These are phyloP conservation scores for Pyrus hybrid DNA, from an alignment of 331 rosid genomes.

Conservation along the genomic window DNA sequence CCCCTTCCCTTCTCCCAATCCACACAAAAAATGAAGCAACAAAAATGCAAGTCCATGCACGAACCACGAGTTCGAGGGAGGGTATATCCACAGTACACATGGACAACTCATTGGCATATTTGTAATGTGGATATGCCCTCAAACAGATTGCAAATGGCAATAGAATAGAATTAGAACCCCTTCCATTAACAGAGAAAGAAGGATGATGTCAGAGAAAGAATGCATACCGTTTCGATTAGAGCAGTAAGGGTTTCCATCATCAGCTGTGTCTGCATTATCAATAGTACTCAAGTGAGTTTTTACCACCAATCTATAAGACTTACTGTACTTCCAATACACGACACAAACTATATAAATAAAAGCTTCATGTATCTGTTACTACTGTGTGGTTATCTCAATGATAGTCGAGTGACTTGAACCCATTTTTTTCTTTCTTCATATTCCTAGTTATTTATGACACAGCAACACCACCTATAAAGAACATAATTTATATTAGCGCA, in stretches of 20 bases:
- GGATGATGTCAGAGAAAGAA: too few relatives aligned
- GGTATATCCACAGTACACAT: neutral
- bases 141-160: neutral
- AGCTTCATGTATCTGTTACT: neutral
- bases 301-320: neutral
- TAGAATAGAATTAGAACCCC: neutral
- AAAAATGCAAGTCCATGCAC: neutral
- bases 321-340: neutral
- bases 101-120: neutral
- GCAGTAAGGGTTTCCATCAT: neutral
- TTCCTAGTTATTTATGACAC: neutral
- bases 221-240: neutral
- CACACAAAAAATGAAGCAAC: neutral
- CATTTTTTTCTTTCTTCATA: neutral
- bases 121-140: neutral
- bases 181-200: neutral
- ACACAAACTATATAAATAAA: neutral
- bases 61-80: neutral
- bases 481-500: too few relatives aligned
- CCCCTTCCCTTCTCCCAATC: neutral
- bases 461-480: neutral
- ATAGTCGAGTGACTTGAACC: too few relatives aligned
- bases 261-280: constrained; percentile 8
- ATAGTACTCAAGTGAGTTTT: neutral
- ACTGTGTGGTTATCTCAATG: neutral